Conservation (phyloP, 1,284 basidiomycete species). For the Neolentinus lepideus region DNA sequence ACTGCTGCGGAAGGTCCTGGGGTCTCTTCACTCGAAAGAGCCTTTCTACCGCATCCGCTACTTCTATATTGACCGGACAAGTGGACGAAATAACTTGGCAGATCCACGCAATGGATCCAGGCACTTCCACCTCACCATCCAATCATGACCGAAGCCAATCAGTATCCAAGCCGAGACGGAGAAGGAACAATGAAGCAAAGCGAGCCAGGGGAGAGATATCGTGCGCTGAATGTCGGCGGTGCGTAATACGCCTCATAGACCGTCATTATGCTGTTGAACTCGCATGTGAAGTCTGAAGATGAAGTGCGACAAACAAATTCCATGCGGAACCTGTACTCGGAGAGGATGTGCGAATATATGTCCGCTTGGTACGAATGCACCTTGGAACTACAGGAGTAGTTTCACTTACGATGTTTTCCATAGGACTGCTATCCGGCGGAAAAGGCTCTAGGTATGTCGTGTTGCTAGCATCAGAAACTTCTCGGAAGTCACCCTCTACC, state of each 20-base stretch:
- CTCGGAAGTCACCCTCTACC: slow-evolving; percentile 4
- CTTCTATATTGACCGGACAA: too few species aligned
- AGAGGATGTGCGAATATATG: slow-evolving; percentile 64
- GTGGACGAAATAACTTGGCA: too few species aligned
- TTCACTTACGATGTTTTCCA: slow-evolving; percentile 5
- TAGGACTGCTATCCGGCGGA: slow-evolving; percentile 56
- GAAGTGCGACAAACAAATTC: slow-evolving; percentile 72
- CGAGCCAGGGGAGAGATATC: slow-evolving; percentile 47
- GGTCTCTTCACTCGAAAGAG: too few species aligned
- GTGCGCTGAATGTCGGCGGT: slow-evolving; percentile 53
- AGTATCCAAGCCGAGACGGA: background rate
- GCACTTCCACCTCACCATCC: background rate
- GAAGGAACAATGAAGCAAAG: background rate
- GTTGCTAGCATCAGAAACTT: too few species aligned
- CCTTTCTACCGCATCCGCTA: too few species aligned
- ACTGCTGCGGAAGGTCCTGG: too few species aligned
- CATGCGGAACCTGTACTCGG: slow-evolving; percentile 61
- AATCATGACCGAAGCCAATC: background rate
- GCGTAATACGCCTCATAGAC: slow-evolving; percentile 24
- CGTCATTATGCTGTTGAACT: background rate
- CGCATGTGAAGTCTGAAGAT: slow-evolving; percentile 50
- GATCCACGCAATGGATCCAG: background rate
- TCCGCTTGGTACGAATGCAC: slow-evolving; percentile 50
- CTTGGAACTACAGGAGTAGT: background rate
- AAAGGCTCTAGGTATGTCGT: slow-evolving; percentile 48